A percentile compares a stretch with the other conserved stretches of the same genome.
These are phyloP conservation scores for Xylaria hypoxylon DNA, from an alignment of 2,329 filamentous ascomycete genomes.

Conservation along the genomic window DNA sequence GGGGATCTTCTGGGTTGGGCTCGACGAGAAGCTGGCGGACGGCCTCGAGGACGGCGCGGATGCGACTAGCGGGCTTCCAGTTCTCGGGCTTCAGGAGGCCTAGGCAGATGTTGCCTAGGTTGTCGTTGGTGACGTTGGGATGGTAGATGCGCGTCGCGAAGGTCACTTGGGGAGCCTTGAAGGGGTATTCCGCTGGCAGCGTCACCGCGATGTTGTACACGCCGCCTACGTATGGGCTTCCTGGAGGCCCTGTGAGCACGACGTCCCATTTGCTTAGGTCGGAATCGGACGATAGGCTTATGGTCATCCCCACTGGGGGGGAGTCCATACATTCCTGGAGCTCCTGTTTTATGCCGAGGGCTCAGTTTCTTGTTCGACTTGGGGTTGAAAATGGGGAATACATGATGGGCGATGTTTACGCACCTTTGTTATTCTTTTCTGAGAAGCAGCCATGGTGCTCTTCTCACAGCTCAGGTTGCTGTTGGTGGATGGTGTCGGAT, in stretches of 20 bases:
- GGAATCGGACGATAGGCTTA: conserved; percentile 60
- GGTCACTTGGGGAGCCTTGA: conserved; percentile 83
- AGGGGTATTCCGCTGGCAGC: conserved; percentile 86
- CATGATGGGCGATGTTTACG: conserved; percentile 16
- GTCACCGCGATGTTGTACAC: conserved; percentile 77
- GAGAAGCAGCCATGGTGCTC: conserved; percentile 46
- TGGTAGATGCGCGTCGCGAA: conserved; percentile 95
- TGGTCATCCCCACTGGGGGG: conserved; percentile 61
- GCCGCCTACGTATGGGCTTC: conserved; percentile 70
- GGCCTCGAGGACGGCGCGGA: conserved; percentile 80
- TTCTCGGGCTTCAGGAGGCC: conserved; percentile 84
- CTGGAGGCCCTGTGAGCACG: conserved; percentile 58
- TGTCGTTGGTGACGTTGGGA: conserved; percentile 92
- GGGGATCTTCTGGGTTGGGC: conserved; percentile 89
- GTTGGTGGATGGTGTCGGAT: background rate
- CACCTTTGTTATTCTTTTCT: conserved; percentile 52
- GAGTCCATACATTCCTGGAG: conserved; percentile 61
- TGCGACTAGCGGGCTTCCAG: conserved; percentile 90
- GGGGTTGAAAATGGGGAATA: conserved; percentile 23
- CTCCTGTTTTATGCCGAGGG: conserved; percentile 57
- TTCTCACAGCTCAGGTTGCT: background rate
- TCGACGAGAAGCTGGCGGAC: conserved; percentile 79
- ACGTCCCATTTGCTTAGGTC: conserved; percentile 67
- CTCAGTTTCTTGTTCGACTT: background rate
- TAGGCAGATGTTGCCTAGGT: conserved; percentile 86